Conservation (phyloP, 2,329 filamentous ascomycete species). For the Sporothrix brasiliensis region DNA sequence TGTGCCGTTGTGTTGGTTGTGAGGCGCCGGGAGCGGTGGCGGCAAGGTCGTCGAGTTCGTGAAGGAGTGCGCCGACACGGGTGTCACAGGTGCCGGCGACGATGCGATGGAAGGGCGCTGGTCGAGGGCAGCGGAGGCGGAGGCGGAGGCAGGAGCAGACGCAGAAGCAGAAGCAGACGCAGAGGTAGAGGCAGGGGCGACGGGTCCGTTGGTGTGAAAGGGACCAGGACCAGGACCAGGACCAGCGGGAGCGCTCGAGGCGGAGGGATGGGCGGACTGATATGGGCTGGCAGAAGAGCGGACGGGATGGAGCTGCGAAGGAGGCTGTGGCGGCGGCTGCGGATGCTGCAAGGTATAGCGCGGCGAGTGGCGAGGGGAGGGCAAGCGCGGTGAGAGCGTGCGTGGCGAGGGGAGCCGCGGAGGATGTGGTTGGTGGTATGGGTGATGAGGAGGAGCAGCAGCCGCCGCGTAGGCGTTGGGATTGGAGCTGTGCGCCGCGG, state of each 20-base stretch:
- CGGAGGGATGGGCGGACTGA: slow-evolving; percentile 35
- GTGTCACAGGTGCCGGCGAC: slow-evolving; percentile 25
- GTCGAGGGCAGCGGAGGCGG: neutral
- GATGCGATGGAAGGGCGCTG: neutral
- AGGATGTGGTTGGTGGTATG: slow-evolving; percentile 36
- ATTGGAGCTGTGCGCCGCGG: slow-evolving; percentile 16
- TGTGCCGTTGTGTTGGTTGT: slow-evolving; percentile 34
- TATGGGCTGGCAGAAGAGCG: slow-evolving; percentile 37
- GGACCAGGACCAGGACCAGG: neutral
- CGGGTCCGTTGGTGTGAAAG: neutral
- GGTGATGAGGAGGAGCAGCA: slow-evolving; percentile 1
- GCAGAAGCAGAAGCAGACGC: neutral
- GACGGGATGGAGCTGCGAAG: neutral
- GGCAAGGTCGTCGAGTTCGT: slow-evolving; percentile 25
- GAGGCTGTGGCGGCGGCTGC: slow-evolving; percentile 3
- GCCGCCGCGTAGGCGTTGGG: neutral
- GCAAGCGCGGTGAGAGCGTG: neutral
- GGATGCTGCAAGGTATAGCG: slow-evolving; percentile 16
- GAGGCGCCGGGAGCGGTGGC: neutral
- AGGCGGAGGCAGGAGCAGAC: neutral
- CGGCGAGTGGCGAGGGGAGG: slow-evolving; percentile 22
- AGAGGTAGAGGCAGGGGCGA: neutral
- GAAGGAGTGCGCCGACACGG: slow-evolving; percentile 28
- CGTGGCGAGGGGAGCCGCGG: slow-evolving; percentile 20
- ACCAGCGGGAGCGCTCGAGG: slow-evolving; percentile 23